Evolutionary conservation across 306 rosid species (phyloP), one percentile per base, ranked within the genome.

Genomic region (Vicia faba): DNA sequence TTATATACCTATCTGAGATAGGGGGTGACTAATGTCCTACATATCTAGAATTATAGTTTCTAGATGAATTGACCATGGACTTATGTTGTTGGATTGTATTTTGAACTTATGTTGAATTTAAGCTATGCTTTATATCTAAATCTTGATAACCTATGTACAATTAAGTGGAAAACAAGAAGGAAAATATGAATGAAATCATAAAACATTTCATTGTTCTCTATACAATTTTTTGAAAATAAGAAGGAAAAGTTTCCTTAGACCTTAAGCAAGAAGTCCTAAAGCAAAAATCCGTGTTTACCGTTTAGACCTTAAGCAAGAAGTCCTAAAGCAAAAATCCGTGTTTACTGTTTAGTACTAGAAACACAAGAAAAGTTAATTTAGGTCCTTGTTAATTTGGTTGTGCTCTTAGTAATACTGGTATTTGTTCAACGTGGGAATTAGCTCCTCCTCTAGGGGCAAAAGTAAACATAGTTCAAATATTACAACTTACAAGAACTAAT

Each of bases 391-490:
- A 14, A 7, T 15, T 46, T 46, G 4, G 23, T 14, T 45, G 51
- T 15, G 53, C 23, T 46, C 23, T 46, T 46, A 14, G 53, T 46
- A 46, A 14, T 45, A 14, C 1, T 14, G 51, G 20, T 5, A 45
- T 45, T 45, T 45, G 11, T 20, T 45, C 19, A 14, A 45, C 0
- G 20, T 46, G n/a, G 5, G 10, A 15, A 5, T 7, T 7, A 46
- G 53, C 23, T 4, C 11, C 20, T 46, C 14, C 20, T 46, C 23
- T 15, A 46, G 4, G 53, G 11, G 16, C 53, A 29, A 29, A 29
- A 29, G 5, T 46, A 46, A 46, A 46, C 16, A 46, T 46, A 23
- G 53, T 46, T 46, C 53, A 46, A 46, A 46, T 46, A 46, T n/a
- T n/a, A n/a, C n/a, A n/a, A n/a, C n/a, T 15, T 46, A 46, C 11